Evolutionary conservation across 441 rosid species (phyloP).

Genomic region (Biscutella laevigata): DNA sequence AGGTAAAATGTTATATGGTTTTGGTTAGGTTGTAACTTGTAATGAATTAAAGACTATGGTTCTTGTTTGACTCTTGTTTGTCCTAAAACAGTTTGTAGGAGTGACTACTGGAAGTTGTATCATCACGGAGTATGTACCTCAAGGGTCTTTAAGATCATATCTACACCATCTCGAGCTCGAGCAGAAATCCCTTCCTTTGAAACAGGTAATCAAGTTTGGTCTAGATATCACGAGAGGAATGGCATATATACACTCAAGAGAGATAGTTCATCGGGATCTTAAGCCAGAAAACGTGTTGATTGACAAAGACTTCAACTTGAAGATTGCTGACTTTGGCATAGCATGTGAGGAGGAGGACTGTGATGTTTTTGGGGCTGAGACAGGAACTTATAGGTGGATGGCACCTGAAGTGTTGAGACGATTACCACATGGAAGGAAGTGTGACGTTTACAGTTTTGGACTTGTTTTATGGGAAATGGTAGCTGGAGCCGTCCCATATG

Average conservation of each 20-base stretch:
- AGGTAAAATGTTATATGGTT: slow-evolving; percentile 36
- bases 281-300: slow-evolving; percentile 88
- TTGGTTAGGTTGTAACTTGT: background rate
- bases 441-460: slow-evolving; percentile 92
- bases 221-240: slow-evolving; percentile 82
- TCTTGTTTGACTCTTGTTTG: slow-evolving; percentile 19
- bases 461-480: slow-evolving; percentile 96
- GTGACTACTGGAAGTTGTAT: slow-evolving; percentile 81
- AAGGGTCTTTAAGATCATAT: slow-evolving; percentile 86
- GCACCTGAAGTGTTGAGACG: slow-evolving; percentile 96
- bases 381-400: slow-evolving; percentile 99
- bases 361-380: slow-evolving; percentile 77
- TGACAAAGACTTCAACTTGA: slow-evolving; percentile 54
- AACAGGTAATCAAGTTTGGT: slow-evolving; percentile 52
- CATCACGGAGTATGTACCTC: slow-evolving; percentile 78
- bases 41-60: background rate
- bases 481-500: slow-evolving; percentile 82
- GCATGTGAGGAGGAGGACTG: slow-evolving; percentile 83
- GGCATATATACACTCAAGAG: slow-evolving; percentile 86
- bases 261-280: slow-evolving; percentile 85
- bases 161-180: slow-evolving; percentile 93
- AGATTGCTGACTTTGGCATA: slow-evolving; percentile 94
- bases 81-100: slow-evolving; percentile 65
- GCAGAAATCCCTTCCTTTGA: slow-evolving; percentile 51
- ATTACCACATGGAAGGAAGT: slow-evolving; percentile 72